Conservation (phyloP, 2,329 filamentous ascomycete genomes). For the Metarhizium humberi region DNA sequence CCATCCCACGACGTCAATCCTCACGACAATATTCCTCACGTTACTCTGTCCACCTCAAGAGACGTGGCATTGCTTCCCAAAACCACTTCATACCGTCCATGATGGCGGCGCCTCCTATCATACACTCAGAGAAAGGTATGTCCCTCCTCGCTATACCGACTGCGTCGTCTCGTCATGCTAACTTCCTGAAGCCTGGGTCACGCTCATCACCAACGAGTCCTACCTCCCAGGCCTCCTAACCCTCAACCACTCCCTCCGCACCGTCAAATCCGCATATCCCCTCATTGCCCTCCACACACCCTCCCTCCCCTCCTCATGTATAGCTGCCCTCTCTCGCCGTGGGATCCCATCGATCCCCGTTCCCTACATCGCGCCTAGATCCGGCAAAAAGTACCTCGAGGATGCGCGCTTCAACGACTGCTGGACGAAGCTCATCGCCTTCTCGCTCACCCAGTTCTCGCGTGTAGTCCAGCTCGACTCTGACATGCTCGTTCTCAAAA, state of each 20-base stretch:
- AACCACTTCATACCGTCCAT: background rate
- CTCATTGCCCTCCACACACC: conserved; percentile 78
- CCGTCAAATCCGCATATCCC: conserved; percentile 58
- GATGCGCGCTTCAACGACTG: conserved; percentile 84
- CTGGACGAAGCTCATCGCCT: conserved; percentile 80
- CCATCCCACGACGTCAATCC: too few relatives aligned
- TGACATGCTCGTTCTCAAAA: conserved; percentile 74
- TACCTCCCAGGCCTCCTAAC: conserved; percentile 79
- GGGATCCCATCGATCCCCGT: conserved; percentile 62
- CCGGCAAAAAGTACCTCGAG: conserved; percentile 57
- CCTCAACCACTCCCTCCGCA: conserved; percentile 67
- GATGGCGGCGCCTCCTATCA: background rate
- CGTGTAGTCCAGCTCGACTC: conserved; percentile 78
- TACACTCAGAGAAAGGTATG: background rate
- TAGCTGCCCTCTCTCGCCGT: conserved; percentile 58
- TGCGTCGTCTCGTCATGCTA: background rate
- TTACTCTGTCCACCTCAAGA: too few relatives aligned
- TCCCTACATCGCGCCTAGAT: conserved; percentile 60
- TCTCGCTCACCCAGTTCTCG: conserved; percentile 66
- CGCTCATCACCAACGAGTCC: conserved; percentile 72
- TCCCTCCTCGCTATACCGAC: background rate
- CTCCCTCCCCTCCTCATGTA: conserved; percentile 59
- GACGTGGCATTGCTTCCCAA: too few relatives aligned
- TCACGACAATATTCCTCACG: too few relatives aligned
- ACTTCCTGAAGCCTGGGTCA: conserved; percentile 64